Evolutionary conservation across 768 basidiomycete species (phyloP).

Genomic region (Pleurotus djamor): DNA sequence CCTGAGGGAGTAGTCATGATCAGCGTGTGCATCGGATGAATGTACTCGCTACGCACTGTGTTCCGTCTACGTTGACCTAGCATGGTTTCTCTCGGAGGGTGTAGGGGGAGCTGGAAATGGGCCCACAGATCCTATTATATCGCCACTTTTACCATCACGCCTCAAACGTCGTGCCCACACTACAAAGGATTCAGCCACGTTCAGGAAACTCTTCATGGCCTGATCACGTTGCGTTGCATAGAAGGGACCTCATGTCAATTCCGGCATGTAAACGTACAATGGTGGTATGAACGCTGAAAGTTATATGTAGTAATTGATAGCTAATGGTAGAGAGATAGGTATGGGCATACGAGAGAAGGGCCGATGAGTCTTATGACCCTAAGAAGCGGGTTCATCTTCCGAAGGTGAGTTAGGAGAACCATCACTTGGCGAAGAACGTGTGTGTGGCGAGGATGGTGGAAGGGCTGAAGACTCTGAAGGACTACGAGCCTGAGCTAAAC

Average conservation of each 20-base stretch:
- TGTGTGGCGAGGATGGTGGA: slow-evolving; percentile 3
- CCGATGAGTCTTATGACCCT: neutral
- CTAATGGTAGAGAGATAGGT: neutral
- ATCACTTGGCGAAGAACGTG: neutral
- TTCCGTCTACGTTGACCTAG: neutral
- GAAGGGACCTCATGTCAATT: neutral
- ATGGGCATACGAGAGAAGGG: neutral
- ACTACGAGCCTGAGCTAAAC: neutral
- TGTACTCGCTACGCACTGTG: neutral
- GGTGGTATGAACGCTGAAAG: neutral
- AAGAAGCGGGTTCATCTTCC: neutral
- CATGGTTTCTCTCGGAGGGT: neutral
- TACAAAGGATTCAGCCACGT: neutral
- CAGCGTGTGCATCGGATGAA: neutral
- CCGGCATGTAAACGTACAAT: neutral
- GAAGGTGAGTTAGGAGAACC: neutral
- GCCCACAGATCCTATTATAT: neutral
- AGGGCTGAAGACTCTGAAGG: neutral
- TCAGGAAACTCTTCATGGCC: neutral
- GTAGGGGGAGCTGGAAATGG: neutral
- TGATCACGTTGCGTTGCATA: neutral
- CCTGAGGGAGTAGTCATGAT: neutral
- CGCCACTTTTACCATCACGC: no score
- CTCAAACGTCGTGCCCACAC: neutral
- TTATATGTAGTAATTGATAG: neutral